Evolutionary conservation across 768 basidiomycete species (phyloP).

Genomic region (Boletus coccyginus): DNA sequence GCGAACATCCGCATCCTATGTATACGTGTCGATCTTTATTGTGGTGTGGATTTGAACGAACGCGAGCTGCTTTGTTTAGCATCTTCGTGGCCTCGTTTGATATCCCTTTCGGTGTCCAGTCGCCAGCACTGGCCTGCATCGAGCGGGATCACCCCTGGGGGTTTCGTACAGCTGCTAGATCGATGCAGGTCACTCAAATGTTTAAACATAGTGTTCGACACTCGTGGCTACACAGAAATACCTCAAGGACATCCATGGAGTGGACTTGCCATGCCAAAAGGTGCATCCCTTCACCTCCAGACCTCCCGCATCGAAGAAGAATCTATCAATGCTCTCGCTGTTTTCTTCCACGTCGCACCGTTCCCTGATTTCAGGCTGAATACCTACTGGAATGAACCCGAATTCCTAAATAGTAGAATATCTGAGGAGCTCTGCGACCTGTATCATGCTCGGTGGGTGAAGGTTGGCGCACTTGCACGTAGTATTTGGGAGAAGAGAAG

Average conservation of each 20-base stretch:
- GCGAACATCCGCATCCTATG: neutral
- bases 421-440: neutral
- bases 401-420: neutral
- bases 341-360: constrained; percentile 12
- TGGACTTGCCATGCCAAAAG: neutral
- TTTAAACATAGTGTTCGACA: constrained; percentile 3
- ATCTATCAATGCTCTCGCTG: constrained; percentile 6
- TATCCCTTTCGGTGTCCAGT: neutral
- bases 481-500: neutral
- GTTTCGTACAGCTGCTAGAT: constrained; percentile 14
- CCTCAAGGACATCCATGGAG: constrained; percentile 10
- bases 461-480: neutral
- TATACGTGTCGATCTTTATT: neutral
- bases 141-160: constrained; percentile 6
- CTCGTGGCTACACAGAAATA: constrained; percentile 6
- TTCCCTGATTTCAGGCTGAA: constrained; percentile 1
- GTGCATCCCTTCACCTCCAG: neutral
- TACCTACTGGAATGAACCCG: neutral
- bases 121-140: neutral
- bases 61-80: constrained; percentile 7
- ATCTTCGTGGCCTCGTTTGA: constrained; percentile 15
- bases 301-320: constrained; percentile 1
- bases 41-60: constrained; percentile 4
- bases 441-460: constrained; percentile 6
- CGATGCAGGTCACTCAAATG: constrained; percentile 10